Evolutionary conservation across 2,329 filamentous ascomycete species (phyloP).

Genomic region (Phyllosticta capitalensis): DNA sequence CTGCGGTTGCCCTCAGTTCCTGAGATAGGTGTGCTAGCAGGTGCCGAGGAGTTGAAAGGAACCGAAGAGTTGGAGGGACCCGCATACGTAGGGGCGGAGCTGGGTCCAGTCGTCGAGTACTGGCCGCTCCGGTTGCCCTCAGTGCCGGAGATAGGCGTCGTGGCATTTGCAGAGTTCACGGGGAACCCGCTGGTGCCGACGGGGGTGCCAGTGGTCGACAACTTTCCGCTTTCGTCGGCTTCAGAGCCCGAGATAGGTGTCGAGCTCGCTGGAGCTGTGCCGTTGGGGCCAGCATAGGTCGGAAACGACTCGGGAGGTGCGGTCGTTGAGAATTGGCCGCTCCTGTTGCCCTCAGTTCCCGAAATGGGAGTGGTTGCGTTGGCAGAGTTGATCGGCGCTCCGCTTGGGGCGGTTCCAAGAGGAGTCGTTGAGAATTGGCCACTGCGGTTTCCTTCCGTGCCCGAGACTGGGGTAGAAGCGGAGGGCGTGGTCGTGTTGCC

Average conservation of each 20-base stretch:
- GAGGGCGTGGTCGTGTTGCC: background rate
- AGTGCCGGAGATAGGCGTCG: background rate
- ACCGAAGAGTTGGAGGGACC: background rate
- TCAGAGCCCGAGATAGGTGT: background rate
- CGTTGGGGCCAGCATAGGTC: background rate
- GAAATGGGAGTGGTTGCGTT: background rate
- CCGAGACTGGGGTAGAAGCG: conserved; percentile 11
- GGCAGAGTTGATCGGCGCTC: background rate
- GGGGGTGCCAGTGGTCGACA: background rate
- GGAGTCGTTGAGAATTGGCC: background rate
- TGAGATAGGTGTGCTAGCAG: background rate
- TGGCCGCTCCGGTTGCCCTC: background rate
- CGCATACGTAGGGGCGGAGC: background rate
- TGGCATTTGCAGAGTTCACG: background rate
- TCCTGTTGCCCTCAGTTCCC: background rate
- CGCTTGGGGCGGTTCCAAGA: background rate
- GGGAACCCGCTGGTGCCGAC: background rate
- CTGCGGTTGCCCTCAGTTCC: background rate
- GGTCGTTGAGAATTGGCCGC: background rate
- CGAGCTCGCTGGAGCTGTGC: background rate
- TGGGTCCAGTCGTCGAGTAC: background rate
- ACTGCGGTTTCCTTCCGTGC: background rate
- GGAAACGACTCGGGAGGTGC: background rate
- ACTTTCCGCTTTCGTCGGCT: background rate
- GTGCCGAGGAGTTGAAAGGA: background rate